Evolutionary conservation across 2,329 filamentous ascomycete species (phyloP).

Genomic region (Fusarium staphyleae): DNA sequence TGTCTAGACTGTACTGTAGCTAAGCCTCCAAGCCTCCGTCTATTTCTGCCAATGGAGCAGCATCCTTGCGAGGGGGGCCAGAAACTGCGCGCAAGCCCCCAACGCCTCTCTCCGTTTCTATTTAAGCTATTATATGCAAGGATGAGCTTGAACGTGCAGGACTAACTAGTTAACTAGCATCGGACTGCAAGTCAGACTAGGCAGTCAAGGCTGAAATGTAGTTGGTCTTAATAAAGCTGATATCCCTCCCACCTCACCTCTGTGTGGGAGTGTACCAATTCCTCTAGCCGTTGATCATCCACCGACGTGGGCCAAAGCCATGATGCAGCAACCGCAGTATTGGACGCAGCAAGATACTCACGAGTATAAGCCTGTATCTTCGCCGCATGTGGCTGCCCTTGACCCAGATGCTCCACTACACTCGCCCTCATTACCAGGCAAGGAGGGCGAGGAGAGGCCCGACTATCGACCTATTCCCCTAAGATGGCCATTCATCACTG

Average conservation of each 20-base stretch:
- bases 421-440: not conserved
- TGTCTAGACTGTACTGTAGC: not conserved
- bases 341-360: slow-evolving; percentile 2
- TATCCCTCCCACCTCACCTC: not conserved
- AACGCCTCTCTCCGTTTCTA: too few relatives aligned
- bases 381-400: slow-evolving; percentile 8
- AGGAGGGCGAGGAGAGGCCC: slow-evolving; percentile 12
- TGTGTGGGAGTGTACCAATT: not conserved
- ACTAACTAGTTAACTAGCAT: too few relatives aligned
- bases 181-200: not conserved
- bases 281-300: not conserved
- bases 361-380: slow-evolving; percentile 23
- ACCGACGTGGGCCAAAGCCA: not conserved
- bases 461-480: slow-evolving; percentile 33
- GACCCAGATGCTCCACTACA: slow-evolving; percentile 5
- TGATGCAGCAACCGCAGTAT: slow-evolving; percentile 26
- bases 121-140: too few relatives aligned
- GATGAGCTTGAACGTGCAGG: too few relatives aligned
- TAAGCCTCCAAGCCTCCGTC: not conserved
- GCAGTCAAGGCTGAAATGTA: not conserved
- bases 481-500: slow-evolving; percentile 27
- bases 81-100: not conserved
- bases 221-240: not conserved
- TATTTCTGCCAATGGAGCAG: slow-evolving; percentile 9
- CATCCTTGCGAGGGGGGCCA: slow-evolving; percentile 1